Base-by-base conservation (phyloP, 495 filamentous ascomycete genomes). In the Trichoderma parareesei region DNA sequence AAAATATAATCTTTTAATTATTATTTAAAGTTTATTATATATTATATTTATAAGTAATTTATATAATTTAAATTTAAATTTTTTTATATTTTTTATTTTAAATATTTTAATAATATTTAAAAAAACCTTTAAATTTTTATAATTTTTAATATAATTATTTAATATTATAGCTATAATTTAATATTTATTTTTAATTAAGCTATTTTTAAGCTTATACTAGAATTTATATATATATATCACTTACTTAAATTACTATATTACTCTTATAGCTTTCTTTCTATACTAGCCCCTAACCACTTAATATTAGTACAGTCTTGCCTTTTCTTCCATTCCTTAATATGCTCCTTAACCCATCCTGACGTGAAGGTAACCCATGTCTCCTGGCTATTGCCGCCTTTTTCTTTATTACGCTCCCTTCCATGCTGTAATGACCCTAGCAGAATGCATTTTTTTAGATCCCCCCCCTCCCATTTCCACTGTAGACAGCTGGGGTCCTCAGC, bases 31-130 rank as follows among this genome's bases (percentile, higher is more conserved):
- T n/a, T n/a, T n/a, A n/a, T n/a, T n/a, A n/a, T n/a, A n/a, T n/a
- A n/a, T n/a, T n/a, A n/a, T n/a, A n/a, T n/a, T n/a, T n/a, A n/a
- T n/a, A n/a, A n/a, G n/a, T n/a, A n/a, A n/a, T n/a, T n/a, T n/a
- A n/a, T n/a, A n/a, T n/a, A n/a, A n/a, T n/a, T n/a, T n/a, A n/a
- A n/a, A n/a, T 41, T 41, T 41, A 48, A 48, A 48, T 14, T 13
- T 14, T 14, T 48, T 9, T 48, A 48, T 48, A 48, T 48, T 48
- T 48, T 9, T 48, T 48, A 48, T 48, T 5, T 48, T 48, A 48
- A 67, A 68, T 46, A 60, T 64, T 48, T 46, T n/a, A n/a, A 67
- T 62, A 48, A 68, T 67, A n/a, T n/a, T n/a, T n/a, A n/a, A n/a
- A n/a, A n/a, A n/a, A n/a, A n/a, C n/a, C n/a, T n/a, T n/a, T n/a